phyloP scores from a whole-genome alignment of 176 grass and related monocot species.

The Neostapfia colusana region DNA sequence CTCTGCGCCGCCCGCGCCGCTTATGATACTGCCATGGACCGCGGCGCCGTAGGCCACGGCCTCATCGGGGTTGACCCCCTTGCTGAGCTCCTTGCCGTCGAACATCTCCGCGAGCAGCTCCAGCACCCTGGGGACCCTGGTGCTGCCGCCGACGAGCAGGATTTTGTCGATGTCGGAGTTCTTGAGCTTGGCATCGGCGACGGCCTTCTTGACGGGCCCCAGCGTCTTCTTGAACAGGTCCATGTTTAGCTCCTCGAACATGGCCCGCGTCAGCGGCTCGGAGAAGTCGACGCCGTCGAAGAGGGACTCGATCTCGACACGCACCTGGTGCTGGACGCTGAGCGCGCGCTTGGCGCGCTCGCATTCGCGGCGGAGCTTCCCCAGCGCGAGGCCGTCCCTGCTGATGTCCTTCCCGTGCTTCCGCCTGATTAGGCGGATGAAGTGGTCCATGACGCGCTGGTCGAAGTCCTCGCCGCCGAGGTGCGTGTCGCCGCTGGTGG shows the following conservation, averaged over 20 bases:
- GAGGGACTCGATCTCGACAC: slow-evolving; percentile 36
- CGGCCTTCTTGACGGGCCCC: slow-evolving; percentile 32
- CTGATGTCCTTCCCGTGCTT: slow-evolving; percentile 37
- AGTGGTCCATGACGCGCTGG: slow-evolving; percentile 38
- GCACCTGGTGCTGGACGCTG: slow-evolving; percentile 48
- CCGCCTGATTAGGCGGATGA: slow-evolving; percentile 32
- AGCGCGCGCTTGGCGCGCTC: slow-evolving; percentile 46
- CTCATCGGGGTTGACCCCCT: slow-evolving; percentile 55
- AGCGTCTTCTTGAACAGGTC: slow-evolving; percentile 47
- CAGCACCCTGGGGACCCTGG: slow-evolving; percentile 58
- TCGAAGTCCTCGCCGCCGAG: slow-evolving; percentile 62
- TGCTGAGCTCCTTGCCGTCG: slow-evolving; percentile 41
- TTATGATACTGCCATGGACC: slow-evolving; percentile 37
- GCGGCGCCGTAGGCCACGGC: slow-evolving; percentile 50
- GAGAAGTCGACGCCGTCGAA: slow-evolving; percentile 47
- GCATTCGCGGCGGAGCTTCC: slow-evolving; percentile 38
- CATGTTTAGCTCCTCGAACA: slow-evolving; percentile 53
- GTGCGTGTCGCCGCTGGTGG: slow-evolving; percentile 74
- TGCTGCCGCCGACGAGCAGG: slow-evolving; percentile 46
- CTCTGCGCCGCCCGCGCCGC: slow-evolving; percentile 32
- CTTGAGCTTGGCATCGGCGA: slow-evolving; percentile 34
- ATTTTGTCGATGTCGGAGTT: slow-evolving; percentile 40
- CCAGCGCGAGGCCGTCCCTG: slow-evolving; percentile 27
- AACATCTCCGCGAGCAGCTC: slow-evolving; percentile 44
- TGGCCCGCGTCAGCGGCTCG: slow-evolving; percentile 36